Evolutionary conservation across 805 yeast genomes (phyloP), one percentile per base, ranked within the genome.

Genomic region (Kuraishia piskuri): DNA sequence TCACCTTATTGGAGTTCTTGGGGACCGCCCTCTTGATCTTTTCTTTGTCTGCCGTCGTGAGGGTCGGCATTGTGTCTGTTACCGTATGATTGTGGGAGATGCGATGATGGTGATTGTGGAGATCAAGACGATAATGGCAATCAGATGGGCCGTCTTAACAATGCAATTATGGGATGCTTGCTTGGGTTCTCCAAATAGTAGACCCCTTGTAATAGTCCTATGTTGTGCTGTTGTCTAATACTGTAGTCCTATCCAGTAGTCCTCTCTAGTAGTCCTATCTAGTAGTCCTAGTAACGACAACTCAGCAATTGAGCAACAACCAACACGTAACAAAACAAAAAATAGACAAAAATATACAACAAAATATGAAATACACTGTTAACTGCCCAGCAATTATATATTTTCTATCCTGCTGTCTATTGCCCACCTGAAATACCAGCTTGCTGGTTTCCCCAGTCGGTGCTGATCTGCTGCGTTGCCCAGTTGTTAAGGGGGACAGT

Each of bases 1-100:
- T 74, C 57, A 94, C 79, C 66, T 91, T 91, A 66, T 90, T 90
- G 50, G 92, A 75, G 7, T 88, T 82, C 68, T 90, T 90, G 47
- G 99, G 98, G 52, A 92, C 76, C 20, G 86, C 90, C 54, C 97
- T 74, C 65, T 91, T 91, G 68, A 94, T 82, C 65, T 87, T 86
- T 64, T 92, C 97, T 67, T 90, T 92, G 65, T 94, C 98, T 6
- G 76, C 73, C 5, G 80, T 17, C 17, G 52, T 52, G 22, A 52
- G 49, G 14, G 49, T 22, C 5, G 48, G 52, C 54, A 52, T 52
- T n/a, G 52, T 40, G 17, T 17, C 47, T 17, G n/a, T 21, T 44
- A 12, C 14, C n/a, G 22, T 9, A 40, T 45, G 47, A 20, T 23
- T 20, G 19, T 44, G 8, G 5, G 19, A 7, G 46, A 19, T n/a